Conservation (phyloP, 495 filamentous ascomycete genomes). For the Penicillium longicatenatum region DNA sequence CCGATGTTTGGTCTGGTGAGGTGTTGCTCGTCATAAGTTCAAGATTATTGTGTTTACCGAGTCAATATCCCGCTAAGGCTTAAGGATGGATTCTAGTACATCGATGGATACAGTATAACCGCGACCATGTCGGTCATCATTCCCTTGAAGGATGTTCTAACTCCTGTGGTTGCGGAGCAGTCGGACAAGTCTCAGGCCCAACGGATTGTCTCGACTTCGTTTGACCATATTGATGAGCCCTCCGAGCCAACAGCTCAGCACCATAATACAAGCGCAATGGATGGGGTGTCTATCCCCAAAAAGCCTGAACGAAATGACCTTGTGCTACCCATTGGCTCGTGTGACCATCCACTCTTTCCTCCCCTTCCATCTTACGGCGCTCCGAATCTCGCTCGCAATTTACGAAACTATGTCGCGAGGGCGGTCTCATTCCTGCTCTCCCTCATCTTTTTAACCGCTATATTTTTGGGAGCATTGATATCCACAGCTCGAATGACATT, state of each 20-base stretch:
- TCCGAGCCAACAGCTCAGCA: background rate
- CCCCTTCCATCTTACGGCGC: constrained; percentile 83
- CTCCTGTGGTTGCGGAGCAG: background rate
- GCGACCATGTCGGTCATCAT: constrained; percentile 24
- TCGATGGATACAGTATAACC: constrained; percentile 7
- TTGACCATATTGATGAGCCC: background rate
- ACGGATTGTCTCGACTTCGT: constrained; percentile 3
- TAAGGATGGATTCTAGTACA: constrained; percentile 4
- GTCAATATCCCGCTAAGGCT: background rate
- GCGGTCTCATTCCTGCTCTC: constrained; percentile 72
- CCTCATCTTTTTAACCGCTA: constrained; percentile 69
- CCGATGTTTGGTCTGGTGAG: background rate
- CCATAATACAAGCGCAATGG: background rate
- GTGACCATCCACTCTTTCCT: constrained; percentile 77
- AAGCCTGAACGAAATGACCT: constrained; percentile 4
- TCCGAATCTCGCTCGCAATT: constrained; percentile 58
- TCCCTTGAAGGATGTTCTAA: constrained; percentile 6
- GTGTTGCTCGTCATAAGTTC: background rate
- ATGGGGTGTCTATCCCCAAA: constrained; percentile 3
- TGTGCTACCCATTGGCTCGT: constrained; percentile 22
- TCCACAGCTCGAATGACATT: constrained; percentile 57
- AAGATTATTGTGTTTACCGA: background rate
- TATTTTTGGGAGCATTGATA: constrained; percentile 72
- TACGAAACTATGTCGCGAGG: constrained; percentile 67
- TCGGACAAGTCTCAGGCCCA: constrained; percentile 1